These are phyloP conservation scores for Suhomyces chickasaworum DNA, from an alignment of 1,139 yeast genomes.

Conservation along the genomic window DNA sequence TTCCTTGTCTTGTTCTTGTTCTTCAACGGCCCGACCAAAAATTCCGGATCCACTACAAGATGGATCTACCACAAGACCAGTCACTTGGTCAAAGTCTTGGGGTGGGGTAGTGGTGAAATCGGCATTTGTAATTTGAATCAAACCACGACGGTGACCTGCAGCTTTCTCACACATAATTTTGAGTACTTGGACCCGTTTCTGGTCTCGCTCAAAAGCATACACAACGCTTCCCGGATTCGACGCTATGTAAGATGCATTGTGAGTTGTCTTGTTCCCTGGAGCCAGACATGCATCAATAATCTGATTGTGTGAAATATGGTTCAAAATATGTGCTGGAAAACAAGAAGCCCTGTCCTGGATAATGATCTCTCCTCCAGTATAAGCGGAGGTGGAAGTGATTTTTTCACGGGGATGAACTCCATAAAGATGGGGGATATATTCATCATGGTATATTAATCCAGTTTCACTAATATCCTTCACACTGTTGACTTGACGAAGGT, in stretches of 20 bases:
- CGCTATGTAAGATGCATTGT: slow-evolving; percentile 65
- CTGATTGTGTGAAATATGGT: slow-evolving; percentile 44
- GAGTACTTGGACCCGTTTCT: slow-evolving; percentile 68
- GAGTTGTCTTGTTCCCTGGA: slow-evolving; percentile 97
- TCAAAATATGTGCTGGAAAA: slow-evolving; percentile 85
- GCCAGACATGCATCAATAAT: slow-evolving; percentile 96
- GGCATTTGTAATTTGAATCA: slow-evolving; percentile 72
- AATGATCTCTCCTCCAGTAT: slow-evolving; percentile 73
- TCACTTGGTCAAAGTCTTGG: slow-evolving; percentile 59
- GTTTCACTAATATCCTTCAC: slow-evolving; percentile 47
- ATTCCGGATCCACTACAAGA: slow-evolving; percentile 98
- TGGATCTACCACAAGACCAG: slow-evolving; percentile 90
- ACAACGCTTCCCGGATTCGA: slow-evolving; percentile 42
- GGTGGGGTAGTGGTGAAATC: slow-evolving; percentile 81
- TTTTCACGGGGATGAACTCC: slow-evolving; percentile 80
- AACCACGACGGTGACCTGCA: slow-evolving; percentile 52
- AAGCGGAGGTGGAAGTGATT: slow-evolving; percentile 64
- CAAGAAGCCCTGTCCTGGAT: slow-evolving; percentile 97
- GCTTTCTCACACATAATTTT: slow-evolving; percentile 80
- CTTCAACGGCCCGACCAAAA: slow-evolving; percentile 76
- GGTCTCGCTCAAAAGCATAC: slow-evolving; percentile 86
- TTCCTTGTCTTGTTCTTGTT: slow-evolving; percentile 49
- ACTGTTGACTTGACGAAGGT: slow-evolving; percentile 50
- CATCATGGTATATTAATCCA: slow-evolving; percentile 71
- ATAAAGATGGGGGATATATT: slow-evolving; percentile 68